Percentiles rank a stretch among this genome's conserved stretches.
Conservation (phyloP, 1,284 basidiomycete species). For the Leccinum solheimii region DNA sequence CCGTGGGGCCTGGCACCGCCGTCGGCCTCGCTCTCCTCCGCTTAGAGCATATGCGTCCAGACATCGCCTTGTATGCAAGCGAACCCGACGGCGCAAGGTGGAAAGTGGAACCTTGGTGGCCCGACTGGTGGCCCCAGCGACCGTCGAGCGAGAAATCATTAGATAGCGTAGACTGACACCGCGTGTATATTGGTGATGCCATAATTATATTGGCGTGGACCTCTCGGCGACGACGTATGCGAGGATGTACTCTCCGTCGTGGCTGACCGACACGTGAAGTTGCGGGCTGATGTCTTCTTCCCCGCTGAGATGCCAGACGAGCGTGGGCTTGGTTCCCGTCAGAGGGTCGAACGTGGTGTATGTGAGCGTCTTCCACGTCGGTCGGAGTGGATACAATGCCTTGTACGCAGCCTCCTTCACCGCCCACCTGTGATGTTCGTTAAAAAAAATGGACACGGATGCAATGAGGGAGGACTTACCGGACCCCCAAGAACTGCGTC, state of each 20-base stretch:
- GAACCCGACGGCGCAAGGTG: conserved; percentile 37
- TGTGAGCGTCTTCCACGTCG: conserved; percentile 80
- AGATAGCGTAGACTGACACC: conserved; percentile 24
- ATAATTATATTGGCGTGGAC: background rate
- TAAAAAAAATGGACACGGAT: background rate
- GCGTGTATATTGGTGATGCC: background rate
- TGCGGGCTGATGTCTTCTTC: conserved; percentile 20
- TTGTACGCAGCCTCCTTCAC: conserved; percentile 93
- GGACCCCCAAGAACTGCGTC: conserved; percentile 59
- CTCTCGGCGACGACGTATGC: conserved; percentile 71
- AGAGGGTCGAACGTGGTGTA: conserved; percentile 41
- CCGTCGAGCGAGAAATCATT: conserved; percentile 18
- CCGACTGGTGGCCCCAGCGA: conserved; percentile 66
- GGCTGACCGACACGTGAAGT: conserved; percentile 73
- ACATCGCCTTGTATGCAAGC: conserved; percentile 19
- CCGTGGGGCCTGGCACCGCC: conserved; percentile 31
- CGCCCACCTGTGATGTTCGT: conserved; percentile 60
- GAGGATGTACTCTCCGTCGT: conserved; percentile 83
- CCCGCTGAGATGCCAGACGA: conserved; percentile 44
- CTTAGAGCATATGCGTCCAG: conserved; percentile 56
- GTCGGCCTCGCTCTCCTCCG: conserved; percentile 71
- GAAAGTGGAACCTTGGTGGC: conserved; percentile 59
- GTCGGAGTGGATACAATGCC: conserved; percentile 68
- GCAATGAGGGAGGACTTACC: conserved; percentile 41
- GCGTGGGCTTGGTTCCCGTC: conserved; percentile 48